A percentile compares a stretch with the other conserved stretches of the same genome.
Evolutionary conservation across 768 basidiomycete genomes (phyloP).

Genomic region (Rhodotorula graminis): DNA sequence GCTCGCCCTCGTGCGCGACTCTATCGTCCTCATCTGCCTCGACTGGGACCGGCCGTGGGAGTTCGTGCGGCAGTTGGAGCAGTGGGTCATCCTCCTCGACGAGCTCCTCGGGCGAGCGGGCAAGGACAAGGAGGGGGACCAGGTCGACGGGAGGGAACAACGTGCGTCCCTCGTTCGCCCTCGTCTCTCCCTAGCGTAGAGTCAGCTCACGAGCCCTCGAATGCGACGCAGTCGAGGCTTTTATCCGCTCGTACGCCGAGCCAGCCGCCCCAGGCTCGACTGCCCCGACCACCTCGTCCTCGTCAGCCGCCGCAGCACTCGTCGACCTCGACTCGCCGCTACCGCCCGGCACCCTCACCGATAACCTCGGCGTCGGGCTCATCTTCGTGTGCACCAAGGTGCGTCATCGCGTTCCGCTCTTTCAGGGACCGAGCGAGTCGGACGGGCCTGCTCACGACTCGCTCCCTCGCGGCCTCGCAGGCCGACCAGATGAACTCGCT

Average conservation of each 20-base stretch:
- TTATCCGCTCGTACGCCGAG: slow-evolving; percentile 34
- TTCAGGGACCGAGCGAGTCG: background rate
- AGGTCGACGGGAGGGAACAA: slow-evolving; percentile 66
- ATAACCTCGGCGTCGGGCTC: slow-evolving; percentile 82
- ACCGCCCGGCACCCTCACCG: slow-evolving; percentile 75
- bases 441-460: background rate
- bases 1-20: slow-evolving; percentile 50
- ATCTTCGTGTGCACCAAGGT: slow-evolving; percentile 83
- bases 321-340: slow-evolving; percentile 57
- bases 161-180: slow-evolving; percentile 53
- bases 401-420: background rate
- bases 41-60: slow-evolving; percentile 96
- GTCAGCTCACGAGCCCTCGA: background rate
- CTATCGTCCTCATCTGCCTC: slow-evolving; percentile 73
- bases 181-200: background rate
- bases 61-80: slow-evolving; percentile 76
- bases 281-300: background rate
- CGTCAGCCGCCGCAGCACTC: background rate
- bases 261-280: slow-evolving; percentile 17
- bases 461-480: slow-evolving; percentile 6
- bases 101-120: slow-evolving; percentile 53
- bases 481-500: slow-evolving; percentile 39
- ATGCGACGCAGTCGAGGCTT: slow-evolving; percentile 23
- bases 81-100: slow-evolving; percentile 83
- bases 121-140: slow-evolving; percentile 33